phyloP scores from a whole-genome alignment of 2,329 filamentous ascomycete species.

The Mariannaea elegans region DNA sequence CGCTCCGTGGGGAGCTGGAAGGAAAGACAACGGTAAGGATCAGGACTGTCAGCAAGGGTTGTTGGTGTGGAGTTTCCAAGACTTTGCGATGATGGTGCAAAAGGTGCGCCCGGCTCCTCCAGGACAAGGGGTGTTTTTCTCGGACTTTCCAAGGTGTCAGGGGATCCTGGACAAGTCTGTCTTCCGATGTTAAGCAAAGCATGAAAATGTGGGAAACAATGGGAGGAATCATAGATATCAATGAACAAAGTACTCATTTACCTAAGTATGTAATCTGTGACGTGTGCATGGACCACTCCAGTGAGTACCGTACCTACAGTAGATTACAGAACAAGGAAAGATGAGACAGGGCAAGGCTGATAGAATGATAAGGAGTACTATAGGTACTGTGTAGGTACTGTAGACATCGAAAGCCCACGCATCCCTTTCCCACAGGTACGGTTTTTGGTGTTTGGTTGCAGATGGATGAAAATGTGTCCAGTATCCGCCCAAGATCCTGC shows the following conservation, averaged over 20 bases:
- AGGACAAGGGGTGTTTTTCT: constrained; percentile 12
- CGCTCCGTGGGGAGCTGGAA: too few relatives aligned
- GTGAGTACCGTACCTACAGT: too few relatives aligned
- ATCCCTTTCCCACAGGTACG: neutral
- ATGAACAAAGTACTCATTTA: too few relatives aligned
- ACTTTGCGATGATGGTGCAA: constrained; percentile 9
- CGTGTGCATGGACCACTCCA: too few relatives aligned
- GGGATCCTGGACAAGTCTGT: neutral
- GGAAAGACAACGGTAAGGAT: constrained; percentile 1
- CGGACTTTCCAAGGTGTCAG: constrained; percentile 5
- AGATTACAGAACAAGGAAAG: too few relatives aligned
- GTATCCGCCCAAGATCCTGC: constrained; percentile 1
- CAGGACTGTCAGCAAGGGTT: neutral
- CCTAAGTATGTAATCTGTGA: too few relatives aligned
- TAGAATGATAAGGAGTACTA: too few relatives aligned
- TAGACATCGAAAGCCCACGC: neutral
- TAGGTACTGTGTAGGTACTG: too few relatives aligned
- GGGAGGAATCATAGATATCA: neutral
- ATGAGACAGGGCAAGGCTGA: too few relatives aligned
- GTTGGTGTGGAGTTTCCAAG: constrained; percentile 9
- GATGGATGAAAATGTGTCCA: neutral
- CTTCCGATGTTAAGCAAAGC: neutral
- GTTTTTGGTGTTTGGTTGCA: neutral
- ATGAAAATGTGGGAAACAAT: neutral
- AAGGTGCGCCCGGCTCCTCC: constrained; percentile 6